phyloP scores from a whole-genome alignment of 805 yeast species.

The Ogataea pignaliae region DNA sequence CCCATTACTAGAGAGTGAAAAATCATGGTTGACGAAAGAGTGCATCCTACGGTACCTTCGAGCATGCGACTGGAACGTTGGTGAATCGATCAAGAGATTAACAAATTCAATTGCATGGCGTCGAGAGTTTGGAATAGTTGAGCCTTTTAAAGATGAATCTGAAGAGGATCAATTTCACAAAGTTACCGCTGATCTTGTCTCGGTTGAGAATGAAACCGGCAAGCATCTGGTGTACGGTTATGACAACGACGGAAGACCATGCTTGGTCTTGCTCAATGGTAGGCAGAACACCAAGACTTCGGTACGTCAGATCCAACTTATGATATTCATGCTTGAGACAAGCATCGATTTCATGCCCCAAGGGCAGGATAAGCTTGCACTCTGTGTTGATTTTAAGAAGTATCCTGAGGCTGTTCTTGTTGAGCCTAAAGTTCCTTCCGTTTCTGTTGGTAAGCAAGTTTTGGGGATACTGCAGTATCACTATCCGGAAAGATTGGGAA shows the following conservation, averaged over 20 bases:
- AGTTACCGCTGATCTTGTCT: slow-evolving; percentile 48
- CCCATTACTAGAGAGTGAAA: slow-evolving; percentile 50
- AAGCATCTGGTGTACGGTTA: slow-evolving; percentile 86
- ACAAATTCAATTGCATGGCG: slow-evolving; percentile 85
- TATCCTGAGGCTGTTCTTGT: slow-evolving; percentile 45
- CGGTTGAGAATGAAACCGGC: slow-evolving; percentile 82
- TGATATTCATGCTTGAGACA: slow-evolving; percentile 88
- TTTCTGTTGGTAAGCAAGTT: slow-evolving; percentile 84
- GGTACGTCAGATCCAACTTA: slow-evolving; percentile 85
- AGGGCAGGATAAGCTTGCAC: slow-evolving; percentile 90
- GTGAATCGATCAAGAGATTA: slow-evolving; percentile 67
- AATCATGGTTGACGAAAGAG: slow-evolving; percentile 87
- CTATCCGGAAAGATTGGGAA: slow-evolving; percentile 94
- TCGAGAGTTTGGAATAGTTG: slow-evolving; percentile 77
- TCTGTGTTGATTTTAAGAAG: slow-evolving; percentile 88
- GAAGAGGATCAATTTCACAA: slow-evolving; percentile 24
- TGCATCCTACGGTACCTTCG: slow-evolving; percentile 84
- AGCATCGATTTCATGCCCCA: slow-evolving; percentile 93
- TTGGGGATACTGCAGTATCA: slow-evolving; percentile 90
- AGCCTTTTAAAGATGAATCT: slow-evolving; percentile 31
- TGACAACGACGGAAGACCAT: slow-evolving; percentile 89
- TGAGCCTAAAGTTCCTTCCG: slow-evolving; percentile 59
- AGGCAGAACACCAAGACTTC: slow-evolving; percentile 94
- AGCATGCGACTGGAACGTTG: slow-evolving; percentile 84
- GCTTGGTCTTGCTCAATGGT: slow-evolving; percentile 87